Base-by-base conservation (phyloP, 768 basidiomycete genomes). In the Phylloporus arenicola region DNA sequence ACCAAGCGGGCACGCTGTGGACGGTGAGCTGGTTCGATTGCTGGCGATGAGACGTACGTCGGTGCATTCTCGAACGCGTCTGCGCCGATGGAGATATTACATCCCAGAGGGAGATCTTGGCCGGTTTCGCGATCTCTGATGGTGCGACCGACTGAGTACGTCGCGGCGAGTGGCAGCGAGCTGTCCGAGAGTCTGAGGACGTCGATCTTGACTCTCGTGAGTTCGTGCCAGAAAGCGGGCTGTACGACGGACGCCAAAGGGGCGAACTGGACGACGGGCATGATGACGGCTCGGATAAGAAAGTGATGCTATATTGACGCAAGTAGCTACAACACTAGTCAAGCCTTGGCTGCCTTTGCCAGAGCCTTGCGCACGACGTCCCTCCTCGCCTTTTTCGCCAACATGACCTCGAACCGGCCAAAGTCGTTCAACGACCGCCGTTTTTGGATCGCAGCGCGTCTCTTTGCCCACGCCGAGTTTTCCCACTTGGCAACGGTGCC, bases 181-280 rank as follows among this genome's bases (percentile, higher is more conserved):
- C 79, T 80, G 53, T 94, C 87, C 3, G 86, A 86, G 22, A 98
- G 79, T 53, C 82, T 82, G 37, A 94, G 81, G 13, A 89, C 83
- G 65, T 97, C 92, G 61, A 99, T 83, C 77, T 99, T 99, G 70
- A 92, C 70, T 25, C 78, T 71, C 2, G 90, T 88, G 35, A 99
- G 84, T 45, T 84, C 81, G 57, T 95, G 88, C 93, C 94, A 99
- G 68, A 98, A 92, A 3, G 83, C 77, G 1, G 96, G 94, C 54
- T 92, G 84, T 2, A 96, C 87, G 39, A 88, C 76, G 8, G 92
- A 92, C 5, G 85, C 75, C 59, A 98, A 84, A 0, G 94, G 93
- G 38, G 85, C 75, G 64, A 99, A 98, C 68, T 96, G 92, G 22
- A 98, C 78, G 60, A 88, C 76, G 19, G 75, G 63, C 77, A 77